Evolutionary conservation across 441 rosid genomes (phyloP).

Genomic region (Erodium moschatum): DNA sequence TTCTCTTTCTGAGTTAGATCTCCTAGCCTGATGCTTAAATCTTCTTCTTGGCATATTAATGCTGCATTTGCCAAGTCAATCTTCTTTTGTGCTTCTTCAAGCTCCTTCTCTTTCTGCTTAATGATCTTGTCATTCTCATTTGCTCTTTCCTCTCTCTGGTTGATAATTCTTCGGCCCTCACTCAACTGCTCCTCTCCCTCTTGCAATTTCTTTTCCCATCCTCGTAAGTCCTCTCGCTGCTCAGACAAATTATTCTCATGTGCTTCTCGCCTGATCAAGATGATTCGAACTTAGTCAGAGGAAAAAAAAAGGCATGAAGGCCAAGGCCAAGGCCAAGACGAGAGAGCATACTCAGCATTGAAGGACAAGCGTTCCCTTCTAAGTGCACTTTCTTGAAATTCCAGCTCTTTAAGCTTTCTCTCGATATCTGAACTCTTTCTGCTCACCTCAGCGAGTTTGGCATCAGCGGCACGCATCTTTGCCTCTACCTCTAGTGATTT

Average conservation of each 20-base stretch:
- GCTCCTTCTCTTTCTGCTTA: slow-evolving; percentile 67
- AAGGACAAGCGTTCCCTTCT: slow-evolving; percentile 71
- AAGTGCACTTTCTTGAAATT: slow-evolving; percentile 55
- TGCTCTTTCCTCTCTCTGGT: slow-evolving; percentile 90
- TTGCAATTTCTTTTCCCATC: slow-evolving; percentile 80
- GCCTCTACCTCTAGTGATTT: slow-evolving; percentile 80
- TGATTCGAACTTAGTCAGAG: slow-evolving; percentile 9
- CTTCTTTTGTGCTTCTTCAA: slow-evolving; percentile 69
- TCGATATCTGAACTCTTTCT: slow-evolving; percentile 75
- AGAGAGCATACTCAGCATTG: slow-evolving; percentile 55
- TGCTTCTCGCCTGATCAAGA: slow-evolving; percentile 57
- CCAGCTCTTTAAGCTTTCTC: slow-evolving; percentile 72
- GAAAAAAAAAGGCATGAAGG: background rate
- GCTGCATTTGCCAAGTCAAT: slow-evolving; percentile 51
- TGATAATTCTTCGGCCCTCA: slow-evolving; percentile 57
- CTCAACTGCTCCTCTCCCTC: slow-evolving; percentile 85
- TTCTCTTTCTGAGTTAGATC: slow-evolving; percentile 49
- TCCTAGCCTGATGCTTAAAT: slow-evolving; percentile 48
- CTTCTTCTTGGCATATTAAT: slow-evolving; percentile 61
- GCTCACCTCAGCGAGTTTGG: slow-evolving; percentile 84
- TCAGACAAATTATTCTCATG: slow-evolving; percentile 53
- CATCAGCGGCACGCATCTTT: slow-evolving; percentile 74
- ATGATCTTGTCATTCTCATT: slow-evolving; percentile 60
- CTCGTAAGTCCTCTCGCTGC: slow-evolving; percentile 89
- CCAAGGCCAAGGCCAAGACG: slow-evolving; percentile 6